phyloP scores from a whole-genome alignment of 768 basidiomycete genomes.

The Leccinum obscurum region DNA sequence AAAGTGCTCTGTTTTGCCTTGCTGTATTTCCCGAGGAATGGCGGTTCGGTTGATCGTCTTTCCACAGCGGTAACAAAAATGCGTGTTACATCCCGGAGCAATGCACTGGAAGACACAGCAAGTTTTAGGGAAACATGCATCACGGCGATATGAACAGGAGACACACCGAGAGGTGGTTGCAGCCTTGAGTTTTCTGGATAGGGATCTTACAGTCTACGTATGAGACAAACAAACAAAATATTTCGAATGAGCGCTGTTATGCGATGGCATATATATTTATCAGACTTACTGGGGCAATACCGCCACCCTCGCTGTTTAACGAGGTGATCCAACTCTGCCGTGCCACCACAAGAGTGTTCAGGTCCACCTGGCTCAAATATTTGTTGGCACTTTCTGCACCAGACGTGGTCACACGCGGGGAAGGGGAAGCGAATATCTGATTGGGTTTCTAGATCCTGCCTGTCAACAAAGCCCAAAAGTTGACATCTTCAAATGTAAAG shows the following conservation, averaged over 20 bases:
- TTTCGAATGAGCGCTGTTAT: not conserved
- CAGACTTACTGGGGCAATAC: conserved; percentile 53
- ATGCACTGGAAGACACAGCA: conserved; percentile 40
- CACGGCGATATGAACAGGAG: not conserved
- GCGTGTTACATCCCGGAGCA: conserved; percentile 57
- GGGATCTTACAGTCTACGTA: conserved; percentile 46
- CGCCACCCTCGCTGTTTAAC: conserved; percentile 60
- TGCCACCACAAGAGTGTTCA: conserved; percentile 58
- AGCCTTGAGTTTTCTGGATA: conserved; percentile 51
- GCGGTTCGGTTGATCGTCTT: conserved; percentile 43
- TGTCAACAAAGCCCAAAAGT: conserved; percentile 51
- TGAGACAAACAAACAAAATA: not conserved
- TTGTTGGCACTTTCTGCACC: conserved; percentile 63
- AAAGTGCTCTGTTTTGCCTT: conserved; percentile 36
- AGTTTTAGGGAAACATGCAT: not conserved
- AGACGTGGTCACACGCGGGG: conserved; percentile 47
- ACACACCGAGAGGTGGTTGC: conserved; percentile 61
- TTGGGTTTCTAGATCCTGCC: conserved; percentile 41
- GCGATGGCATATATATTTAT: not conserved
- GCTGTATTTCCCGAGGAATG: conserved; percentile 31
- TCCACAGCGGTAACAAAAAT: conserved; percentile 56
- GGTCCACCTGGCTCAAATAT: conserved; percentile 33
- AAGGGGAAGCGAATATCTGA: conserved; percentile 51
- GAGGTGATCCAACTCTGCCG: conserved; percentile 50
- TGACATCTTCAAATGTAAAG: conserved; percentile 47